These are phyloP conservation scores for Monosporascus cannonballus DNA, from an alignment of 2,329 filamentous ascomycete genomes.

Conservation along the genomic window DNA sequence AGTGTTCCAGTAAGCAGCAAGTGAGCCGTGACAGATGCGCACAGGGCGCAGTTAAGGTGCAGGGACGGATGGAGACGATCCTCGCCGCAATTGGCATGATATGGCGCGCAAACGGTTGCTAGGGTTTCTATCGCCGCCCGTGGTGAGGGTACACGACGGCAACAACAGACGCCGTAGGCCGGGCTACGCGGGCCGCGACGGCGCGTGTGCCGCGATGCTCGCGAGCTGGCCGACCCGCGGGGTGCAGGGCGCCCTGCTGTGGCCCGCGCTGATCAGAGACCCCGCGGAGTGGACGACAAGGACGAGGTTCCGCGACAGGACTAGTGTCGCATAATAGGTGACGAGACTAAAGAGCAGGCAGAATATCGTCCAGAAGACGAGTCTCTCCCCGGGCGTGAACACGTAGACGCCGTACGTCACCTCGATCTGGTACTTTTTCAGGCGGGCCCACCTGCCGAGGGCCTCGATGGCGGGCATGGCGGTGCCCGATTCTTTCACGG, in stretches of 20 bases:
- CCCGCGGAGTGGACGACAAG: conserved; percentile 40
- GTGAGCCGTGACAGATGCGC: too few species aligned
- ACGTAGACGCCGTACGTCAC: conserved; percentile 77
- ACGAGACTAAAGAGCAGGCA: conserved; percentile 65
- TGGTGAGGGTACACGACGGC: background rate
- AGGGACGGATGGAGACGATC: too few species aligned
- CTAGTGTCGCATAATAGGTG: conserved; percentile 60
- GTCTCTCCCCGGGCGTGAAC: conserved; percentile 70
- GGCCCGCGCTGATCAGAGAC: background rate
- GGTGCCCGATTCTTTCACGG: too few species aligned
- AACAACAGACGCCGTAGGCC: background rate
- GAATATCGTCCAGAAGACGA: conserved; percentile 71
- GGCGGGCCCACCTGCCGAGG: conserved; percentile 61
- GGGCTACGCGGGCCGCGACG: background rate
- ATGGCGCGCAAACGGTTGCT: too few species aligned
- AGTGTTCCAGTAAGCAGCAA: too few species aligned
- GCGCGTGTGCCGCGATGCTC: background rate
- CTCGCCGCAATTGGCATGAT: too few species aligned
- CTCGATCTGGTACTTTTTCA: conserved; percentile 78
- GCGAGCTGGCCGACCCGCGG: background rate
- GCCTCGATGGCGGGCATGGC: conserved; percentile 8
- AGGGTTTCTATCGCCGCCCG: too few species aligned
- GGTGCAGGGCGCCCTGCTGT: background rate
- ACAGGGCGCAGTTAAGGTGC: too few species aligned
- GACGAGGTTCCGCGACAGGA: conserved; percentile 60